Percentiles rank a stretch among this genome's conserved stretches.
phyloP scores from a whole-genome alignment of 2,329 filamentous ascomycete species.

The Polychaeton citri region DNA sequence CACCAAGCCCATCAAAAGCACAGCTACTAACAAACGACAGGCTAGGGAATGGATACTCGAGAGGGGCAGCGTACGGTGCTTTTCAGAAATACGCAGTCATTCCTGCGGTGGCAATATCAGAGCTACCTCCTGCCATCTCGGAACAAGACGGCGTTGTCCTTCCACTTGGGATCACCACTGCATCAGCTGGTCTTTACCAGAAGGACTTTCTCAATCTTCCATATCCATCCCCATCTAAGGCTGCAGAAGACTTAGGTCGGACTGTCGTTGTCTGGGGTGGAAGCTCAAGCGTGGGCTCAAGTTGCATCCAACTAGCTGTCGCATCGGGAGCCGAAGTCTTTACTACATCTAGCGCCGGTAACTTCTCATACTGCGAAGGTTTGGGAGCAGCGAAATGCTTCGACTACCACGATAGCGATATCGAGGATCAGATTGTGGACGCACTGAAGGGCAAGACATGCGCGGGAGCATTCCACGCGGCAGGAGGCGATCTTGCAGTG shows the following conservation, averaged over 20 bases:
- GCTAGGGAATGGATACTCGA: background rate
- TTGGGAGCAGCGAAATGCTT: conserved; percentile 10
- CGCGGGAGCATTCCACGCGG: conserved; percentile 16
- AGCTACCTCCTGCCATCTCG: conserved; percentile 25
- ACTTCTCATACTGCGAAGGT: conserved; percentile 15
- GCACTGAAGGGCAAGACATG: conserved; percentile 19
- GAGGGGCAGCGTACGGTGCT: conserved; percentile 7
- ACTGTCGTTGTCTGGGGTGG: conserved; percentile 25
- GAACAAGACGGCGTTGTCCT: conserved; percentile 28
- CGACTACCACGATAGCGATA: conserved; percentile 13
- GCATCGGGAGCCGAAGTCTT: conserved; percentile 38
- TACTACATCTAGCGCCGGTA: conserved; percentile 14
- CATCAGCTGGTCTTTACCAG: conserved; percentile 21
- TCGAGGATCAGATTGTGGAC: conserved; percentile 15
- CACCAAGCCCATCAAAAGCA: background rate
- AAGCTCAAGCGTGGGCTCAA: conserved; percentile 20
- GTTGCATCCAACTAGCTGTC: conserved; percentile 29
- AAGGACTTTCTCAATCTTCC: conserved; percentile 13
- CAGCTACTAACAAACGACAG: background rate
- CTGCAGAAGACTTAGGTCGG: conserved; percentile 5
- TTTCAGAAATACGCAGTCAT: conserved; percentile 22
- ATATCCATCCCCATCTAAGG: conserved; percentile 5
- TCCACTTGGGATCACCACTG: conserved; percentile 29
- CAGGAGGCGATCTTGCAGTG: conserved; percentile 11
- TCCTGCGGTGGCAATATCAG: conserved; percentile 20